Evolutionary conservation across 345 rosid genomes (phyloP).

Genomic region (Eucalyptus microcorys): DNA sequence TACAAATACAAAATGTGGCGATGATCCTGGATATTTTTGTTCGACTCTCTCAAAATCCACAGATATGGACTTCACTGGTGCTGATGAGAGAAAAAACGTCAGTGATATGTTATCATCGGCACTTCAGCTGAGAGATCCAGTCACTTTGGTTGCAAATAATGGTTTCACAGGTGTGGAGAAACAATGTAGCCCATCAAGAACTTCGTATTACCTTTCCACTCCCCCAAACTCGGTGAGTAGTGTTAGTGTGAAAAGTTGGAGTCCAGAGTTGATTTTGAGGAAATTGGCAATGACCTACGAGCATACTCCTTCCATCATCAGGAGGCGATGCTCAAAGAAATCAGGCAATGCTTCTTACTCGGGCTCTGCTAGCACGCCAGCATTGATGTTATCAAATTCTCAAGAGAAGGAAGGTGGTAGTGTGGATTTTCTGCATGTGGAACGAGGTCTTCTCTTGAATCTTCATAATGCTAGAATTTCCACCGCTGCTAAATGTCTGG

Average conservation of each 20-base stretch:
- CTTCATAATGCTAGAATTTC: neutral
- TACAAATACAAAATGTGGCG: neutral
- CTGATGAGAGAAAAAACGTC: neutral
- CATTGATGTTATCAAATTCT: neutral
- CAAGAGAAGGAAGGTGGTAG: neutral
- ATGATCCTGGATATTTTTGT: neutral
- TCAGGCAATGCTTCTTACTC: neutral
- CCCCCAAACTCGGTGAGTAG: slow-evolving; percentile 1
- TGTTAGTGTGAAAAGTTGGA: neutral
- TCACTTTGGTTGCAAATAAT: neutral
- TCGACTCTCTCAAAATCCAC: neutral
- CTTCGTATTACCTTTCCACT: slow-evolving; percentile 1
- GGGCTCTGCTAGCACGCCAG: neutral
- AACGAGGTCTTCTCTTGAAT: neutral
- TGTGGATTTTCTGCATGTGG: neutral
- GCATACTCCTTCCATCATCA: slow-evolving; percentile 30
- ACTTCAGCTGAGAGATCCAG: neutral
- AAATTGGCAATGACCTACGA: slow-evolving; percentile 20
- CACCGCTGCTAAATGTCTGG: neutral
- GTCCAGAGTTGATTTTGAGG: slow-evolving; percentile 32
- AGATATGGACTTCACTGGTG: neutral
- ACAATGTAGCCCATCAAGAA: neutral
- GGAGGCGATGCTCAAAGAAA: slow-evolving; percentile 9
- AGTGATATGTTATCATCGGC: neutral
- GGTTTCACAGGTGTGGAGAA: neutral